Conservation (phyloP, 2,329 filamentous ascomycete species). For the Colletotrichum simmondsii region DNA sequence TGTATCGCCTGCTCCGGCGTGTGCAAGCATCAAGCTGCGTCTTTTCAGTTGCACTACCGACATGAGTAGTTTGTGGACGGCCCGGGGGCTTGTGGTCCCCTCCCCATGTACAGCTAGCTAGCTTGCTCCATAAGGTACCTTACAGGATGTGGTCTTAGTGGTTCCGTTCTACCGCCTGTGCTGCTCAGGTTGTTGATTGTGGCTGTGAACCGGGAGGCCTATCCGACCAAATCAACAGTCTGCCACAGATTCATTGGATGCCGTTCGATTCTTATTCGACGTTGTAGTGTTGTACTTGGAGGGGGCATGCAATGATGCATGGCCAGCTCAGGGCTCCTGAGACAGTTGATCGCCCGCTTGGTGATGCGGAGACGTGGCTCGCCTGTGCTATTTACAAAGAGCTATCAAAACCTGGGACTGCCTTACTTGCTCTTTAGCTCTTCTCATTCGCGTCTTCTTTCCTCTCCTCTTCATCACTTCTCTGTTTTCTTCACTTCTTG, state of each 20-base stretch:
- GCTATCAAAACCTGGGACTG: slow-evolving; percentile 14
- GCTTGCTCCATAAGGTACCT: neutral
- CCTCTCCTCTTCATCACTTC: neutral
- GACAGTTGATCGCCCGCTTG: slow-evolving; percentile 25
- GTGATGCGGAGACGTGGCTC: slow-evolving; percentile 25
- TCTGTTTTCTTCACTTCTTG: neutral
- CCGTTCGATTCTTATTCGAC: slow-evolving; percentile 1
- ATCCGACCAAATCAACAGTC: neutral
- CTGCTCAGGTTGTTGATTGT: neutral
- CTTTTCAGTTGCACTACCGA: neutral
- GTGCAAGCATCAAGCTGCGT: neutral
- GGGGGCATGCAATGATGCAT: slow-evolving; percentile 4
- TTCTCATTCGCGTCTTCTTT: neutral
- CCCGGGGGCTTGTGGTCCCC: neutral
- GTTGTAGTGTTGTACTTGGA: too few species aligned
- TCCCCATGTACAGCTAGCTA: neutral
- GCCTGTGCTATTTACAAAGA: slow-evolving; percentile 12
- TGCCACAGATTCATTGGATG: neutral
- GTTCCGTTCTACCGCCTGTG: neutral
- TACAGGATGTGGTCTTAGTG: neutral
- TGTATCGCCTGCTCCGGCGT: neutral
- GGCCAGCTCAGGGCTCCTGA: slow-evolving; percentile 29
- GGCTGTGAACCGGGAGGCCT: slow-evolving; percentile 17
- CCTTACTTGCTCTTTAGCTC: neutral
- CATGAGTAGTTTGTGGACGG: neutral